Conservation (phyloP, 2,329 filamentous ascomycete species). For the Elsinoe australis region DNA sequence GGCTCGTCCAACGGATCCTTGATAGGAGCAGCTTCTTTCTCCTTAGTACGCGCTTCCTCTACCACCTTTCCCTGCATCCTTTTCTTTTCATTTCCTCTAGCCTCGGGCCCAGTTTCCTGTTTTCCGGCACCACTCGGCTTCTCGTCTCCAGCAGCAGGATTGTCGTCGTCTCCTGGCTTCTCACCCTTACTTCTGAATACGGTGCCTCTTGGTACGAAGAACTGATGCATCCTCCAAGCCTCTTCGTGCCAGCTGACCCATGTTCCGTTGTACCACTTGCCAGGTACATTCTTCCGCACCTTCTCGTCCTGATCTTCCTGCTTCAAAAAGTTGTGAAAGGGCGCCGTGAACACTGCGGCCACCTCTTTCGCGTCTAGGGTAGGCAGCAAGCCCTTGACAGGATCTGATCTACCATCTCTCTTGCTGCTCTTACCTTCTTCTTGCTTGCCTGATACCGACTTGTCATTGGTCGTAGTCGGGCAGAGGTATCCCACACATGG, state of each 20-base stretch:
- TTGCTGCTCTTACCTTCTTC: constrained; percentile 29
- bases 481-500: constrained; percentile 56
- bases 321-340: constrained; percentile 74
- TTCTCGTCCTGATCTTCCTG: constrained; percentile 47
- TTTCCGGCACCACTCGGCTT: constrained; percentile 4
- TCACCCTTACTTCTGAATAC: constrained; percentile 18
- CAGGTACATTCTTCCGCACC: constrained; percentile 32
- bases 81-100: background rate
- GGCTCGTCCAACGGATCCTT: constrained; percentile 27
- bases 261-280: constrained; percentile 74
- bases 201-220: constrained; percentile 57
- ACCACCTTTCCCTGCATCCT: background rate
- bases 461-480: no score
- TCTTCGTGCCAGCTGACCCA: constrained; percentile 75
- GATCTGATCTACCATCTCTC: constrained; percentile 56
- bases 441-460: background rate
- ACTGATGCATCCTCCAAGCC: constrained; percentile 85
- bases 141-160: constrained; percentile 12
- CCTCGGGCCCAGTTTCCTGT: background rate
- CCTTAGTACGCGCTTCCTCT: constrained; percentile 25
- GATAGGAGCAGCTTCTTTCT: constrained; percentile 35
- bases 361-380: constrained; percentile 83
- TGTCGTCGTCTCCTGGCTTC: constrained; percentile 15
- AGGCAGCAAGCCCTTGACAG: constrained; percentile 46
- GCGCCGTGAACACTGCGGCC: constrained; percentile 84